Base-by-base conservation (phyloP, 1,139 yeast species). In the Candida anutae region DNA sequence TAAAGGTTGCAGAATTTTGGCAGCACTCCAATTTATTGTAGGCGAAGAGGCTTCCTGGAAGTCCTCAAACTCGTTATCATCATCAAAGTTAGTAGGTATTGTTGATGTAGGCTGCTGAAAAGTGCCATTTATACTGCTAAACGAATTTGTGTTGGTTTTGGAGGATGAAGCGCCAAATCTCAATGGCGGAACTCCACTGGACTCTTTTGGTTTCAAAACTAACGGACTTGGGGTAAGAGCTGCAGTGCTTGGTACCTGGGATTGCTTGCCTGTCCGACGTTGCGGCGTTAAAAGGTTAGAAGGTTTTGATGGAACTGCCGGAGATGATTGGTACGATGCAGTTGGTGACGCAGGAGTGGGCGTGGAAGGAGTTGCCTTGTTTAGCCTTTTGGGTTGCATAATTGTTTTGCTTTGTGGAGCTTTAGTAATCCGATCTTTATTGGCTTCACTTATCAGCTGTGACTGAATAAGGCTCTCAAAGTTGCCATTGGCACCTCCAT, bases 391-490 rank as follows among this genome's bases (percentile, higher is more conserved):
- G 11, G 45, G 45, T 19, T 36, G 43, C 35, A 35, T 33, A 16
- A 37, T 29, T 11, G 25, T 37, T 17, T 43, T 40, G 5, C 48
- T 26, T 17, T 34, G 43, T 1, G 66, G 61, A 0, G 53, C 58
- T 21, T 39, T 38, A 6, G 40, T 39, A 18, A 42, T 32, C 3
- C 41, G 42, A 4, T 59, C 63, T 28, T 47, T 44, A 23, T 42
- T 50, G 4, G 53, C 53, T 5, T 42, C 39, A n/a, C 49, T 55
- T 4, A 62, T 41, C n/a, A 46, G 38, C 32, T 62, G 65, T 5
- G 56, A 48, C 26, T 50, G 49, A 23, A 63, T 51, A 28, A 63
- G 46, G 2, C 62, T 41, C 26, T 53, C 57, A 34, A 61, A 59
- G 23, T 48, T 46, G 34, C 19, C 18, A 13, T 8, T 13, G 11